Evolutionary conservation across 2,329 filamentous ascomycete species (phyloP).

Genomic region (Penicillium sp.): DNA sequence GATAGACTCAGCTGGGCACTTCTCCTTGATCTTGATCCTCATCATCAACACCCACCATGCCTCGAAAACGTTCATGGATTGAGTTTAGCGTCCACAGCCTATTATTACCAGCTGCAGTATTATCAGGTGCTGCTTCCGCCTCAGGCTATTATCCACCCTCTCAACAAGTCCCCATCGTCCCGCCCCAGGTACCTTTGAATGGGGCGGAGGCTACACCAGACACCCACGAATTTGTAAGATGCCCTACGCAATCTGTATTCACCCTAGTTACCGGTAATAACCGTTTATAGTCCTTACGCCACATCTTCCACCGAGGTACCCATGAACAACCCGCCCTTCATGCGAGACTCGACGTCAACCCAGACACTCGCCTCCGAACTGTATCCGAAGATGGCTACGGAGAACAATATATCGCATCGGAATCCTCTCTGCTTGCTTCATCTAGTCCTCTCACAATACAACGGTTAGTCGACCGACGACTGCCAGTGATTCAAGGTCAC

Average conservation of each 20-base stretch:
- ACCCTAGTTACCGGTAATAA: neutral
- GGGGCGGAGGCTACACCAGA: constrained; percentile 21
- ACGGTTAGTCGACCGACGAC: constrained; percentile 74
- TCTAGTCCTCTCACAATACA: constrained; percentile 71
- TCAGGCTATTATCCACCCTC: constrained; percentile 20
- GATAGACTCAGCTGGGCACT: constrained; percentile 10
- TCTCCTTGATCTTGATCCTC: constrained; percentile 9
- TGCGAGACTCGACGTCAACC: constrained; percentile 68
- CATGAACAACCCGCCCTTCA: constrained; percentile 76
- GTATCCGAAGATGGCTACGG: constrained; percentile 43
- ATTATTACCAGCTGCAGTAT: constrained; percentile 25
- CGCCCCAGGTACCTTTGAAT: constrained; percentile 35
- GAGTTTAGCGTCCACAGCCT: constrained; percentile 18
- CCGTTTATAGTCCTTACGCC: constrained; percentile 59
- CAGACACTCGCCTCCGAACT: constrained; percentile 55
- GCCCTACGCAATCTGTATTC: neutral
- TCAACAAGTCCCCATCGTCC: constrained; percentile 32
- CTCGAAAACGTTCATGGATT: constrained; percentile 17
- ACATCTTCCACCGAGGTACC: constrained; percentile 90
- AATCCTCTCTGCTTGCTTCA: constrained; percentile 59
- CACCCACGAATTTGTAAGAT: constrained; percentile 41
- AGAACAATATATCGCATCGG: constrained; percentile 46
- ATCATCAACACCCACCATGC: constrained; percentile 22
- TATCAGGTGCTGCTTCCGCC: constrained; percentile 25
- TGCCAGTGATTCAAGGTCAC: constrained; percentile 73